A percentile compares a stretch with the other conserved stretches of the same genome.
Conservation (phyloP, 441 rosid genomes). For the Populus tomentosa region DNA sequence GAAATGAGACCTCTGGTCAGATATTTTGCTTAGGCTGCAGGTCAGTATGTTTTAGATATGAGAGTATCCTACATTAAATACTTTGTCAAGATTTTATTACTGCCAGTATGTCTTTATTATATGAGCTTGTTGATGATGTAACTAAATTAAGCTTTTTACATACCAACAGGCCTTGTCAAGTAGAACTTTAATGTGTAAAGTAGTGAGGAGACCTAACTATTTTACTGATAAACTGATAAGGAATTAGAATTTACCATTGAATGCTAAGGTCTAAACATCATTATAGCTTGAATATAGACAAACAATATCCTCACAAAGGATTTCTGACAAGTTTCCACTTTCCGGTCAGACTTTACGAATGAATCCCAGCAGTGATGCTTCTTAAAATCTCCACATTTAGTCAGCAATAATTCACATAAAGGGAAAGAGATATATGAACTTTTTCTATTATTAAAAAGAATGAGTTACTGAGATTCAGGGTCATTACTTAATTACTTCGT, state of each 20-base stretch:
- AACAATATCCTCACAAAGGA: neutral
- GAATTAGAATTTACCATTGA: neutral
- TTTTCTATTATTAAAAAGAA: too few relatives aligned
- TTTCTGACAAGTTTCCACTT: neutral
- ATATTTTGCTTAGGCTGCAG: slow-evolving; percentile 8
- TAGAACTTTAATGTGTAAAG: too few relatives aligned
- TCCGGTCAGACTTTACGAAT: neutral
- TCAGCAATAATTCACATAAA: too few relatives aligned
- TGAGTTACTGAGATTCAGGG: neutral
- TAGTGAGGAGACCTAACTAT: too few relatives aligned
- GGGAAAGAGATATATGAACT: too few relatives aligned
- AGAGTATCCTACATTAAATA: neutral
- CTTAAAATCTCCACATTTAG: too few relatives aligned
- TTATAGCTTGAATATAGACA: neutral
- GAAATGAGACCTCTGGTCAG: neutral
- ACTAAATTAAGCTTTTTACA: neutral
- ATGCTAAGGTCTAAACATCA: neutral
- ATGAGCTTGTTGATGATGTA: neutral
- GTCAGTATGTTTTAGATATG: slow-evolving; percentile 2
- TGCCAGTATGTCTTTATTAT: neutral
- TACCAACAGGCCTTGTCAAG: too few relatives aligned
- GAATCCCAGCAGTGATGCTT: too few relatives aligned
- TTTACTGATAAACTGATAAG: neutral
- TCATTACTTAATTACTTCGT: too few relatives aligned
- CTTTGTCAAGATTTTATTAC: neutral